phyloP scores from a whole-genome alignment of 2,329 filamentous ascomycete genomes.

The Neofusicoccum ribis region DNA sequence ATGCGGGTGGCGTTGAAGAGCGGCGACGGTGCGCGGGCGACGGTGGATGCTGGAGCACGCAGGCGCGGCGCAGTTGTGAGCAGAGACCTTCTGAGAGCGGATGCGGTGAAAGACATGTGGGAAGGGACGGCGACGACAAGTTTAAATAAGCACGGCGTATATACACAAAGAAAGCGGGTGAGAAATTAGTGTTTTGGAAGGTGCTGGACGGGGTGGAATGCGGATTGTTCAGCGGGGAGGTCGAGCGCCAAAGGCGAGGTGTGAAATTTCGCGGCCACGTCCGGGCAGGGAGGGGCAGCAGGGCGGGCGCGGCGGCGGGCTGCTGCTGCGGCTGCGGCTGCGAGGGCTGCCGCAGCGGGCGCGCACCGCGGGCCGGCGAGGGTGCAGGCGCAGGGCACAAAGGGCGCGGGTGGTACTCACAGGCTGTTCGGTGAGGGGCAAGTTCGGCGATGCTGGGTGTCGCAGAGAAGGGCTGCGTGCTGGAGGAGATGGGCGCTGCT shows the following conservation, averaged over 20 bases:
- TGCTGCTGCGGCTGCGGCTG: not conserved
- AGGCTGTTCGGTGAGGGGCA: not conserved
- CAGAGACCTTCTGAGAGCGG: conserved; percentile 39
- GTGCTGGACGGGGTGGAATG: conserved; percentile 37
- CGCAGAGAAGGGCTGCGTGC: not conserved
- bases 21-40: conserved; percentile 29
- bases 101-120: conserved; percentile 34
- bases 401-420: not conserved
- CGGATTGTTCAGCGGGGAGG: conserved; percentile 17
- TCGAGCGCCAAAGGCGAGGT: not conserved
- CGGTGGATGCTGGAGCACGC: conserved; percentile 25
- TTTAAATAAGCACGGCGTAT: conserved; percentile 24
- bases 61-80: conserved; percentile 41
- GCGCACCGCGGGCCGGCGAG: not conserved
- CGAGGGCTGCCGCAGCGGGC: not conserved
- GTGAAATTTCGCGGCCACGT: conserved; percentile 20
- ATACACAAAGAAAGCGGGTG: conserved; percentile 26
- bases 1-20: conserved; percentile 32
- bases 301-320: not conserved
- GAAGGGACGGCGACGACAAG: conserved; percentile 8
- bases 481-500: not conserved
- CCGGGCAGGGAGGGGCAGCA: conserved; percentile 18
- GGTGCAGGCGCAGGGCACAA: not conserved
- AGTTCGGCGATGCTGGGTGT: conserved; percentile 3
- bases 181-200: conserved; percentile 15